A percentile compares a stretch with the other conserved stretches of the same genome.
Conservation (phyloP, 306 rosid species). For the Trifolium repens region DNA sequence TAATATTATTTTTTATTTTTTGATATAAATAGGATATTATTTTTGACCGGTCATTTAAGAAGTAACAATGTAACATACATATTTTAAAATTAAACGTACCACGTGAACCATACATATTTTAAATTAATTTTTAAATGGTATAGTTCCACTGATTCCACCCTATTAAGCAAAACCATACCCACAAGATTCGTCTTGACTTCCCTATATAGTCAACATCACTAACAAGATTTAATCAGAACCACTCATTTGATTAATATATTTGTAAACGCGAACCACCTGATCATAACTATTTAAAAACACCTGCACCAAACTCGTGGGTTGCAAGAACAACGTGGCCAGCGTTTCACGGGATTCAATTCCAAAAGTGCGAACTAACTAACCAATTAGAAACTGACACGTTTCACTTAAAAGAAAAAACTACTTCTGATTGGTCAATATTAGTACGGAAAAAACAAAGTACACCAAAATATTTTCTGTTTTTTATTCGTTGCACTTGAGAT, state of each 20-base stretch:
- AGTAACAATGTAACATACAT: too few relatives aligned
- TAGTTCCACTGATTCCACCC: neutral
- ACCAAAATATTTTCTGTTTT: neutral
- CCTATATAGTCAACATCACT: neutral
- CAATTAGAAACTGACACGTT: neutral
- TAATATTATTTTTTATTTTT: too few relatives aligned
- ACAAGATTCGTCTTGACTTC: neutral
- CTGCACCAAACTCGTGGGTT: slow-evolving; percentile 35
- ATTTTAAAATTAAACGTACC: neutral
- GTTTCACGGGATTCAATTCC: neutral
- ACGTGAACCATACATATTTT: slow-evolving; percentile 22
- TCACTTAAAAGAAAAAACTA: neutral
- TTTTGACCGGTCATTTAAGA: too few relatives aligned
- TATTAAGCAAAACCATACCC: neutral
- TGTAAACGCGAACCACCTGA: neutral
- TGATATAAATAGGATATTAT: too few relatives aligned
- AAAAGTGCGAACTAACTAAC: accelerated
- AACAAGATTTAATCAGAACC: neutral
- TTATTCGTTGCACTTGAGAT: neutral
- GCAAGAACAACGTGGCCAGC: slow-evolving; percentile 22
- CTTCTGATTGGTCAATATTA: neutral
- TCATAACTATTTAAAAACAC: neutral
- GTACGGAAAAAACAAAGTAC: slow-evolving; percentile 6
- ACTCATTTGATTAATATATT: neutral
- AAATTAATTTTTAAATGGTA: too few relatives aligned